Evolutionary conservation across 169 alveolate genomes (phyloP).

Genomic region (Eimeria necatrix): DNA sequence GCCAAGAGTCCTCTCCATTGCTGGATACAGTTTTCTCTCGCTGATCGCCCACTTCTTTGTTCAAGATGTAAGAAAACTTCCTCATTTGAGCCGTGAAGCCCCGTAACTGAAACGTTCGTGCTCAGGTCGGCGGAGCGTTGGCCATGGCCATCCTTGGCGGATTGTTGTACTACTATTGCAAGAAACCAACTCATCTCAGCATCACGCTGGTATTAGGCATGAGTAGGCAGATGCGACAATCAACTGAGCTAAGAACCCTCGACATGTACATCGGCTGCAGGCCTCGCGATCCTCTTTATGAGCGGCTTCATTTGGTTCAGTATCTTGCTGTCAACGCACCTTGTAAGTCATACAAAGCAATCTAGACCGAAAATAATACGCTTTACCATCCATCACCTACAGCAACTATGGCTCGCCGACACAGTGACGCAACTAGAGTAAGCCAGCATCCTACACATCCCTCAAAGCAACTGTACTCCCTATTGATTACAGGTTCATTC

Average conservation of each 20-base stretch:
- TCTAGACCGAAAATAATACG: no score
- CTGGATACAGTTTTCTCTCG: slow-evolving; percentile 62
- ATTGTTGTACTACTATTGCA: slow-evolving; percentile 73
- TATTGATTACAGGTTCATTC: slow-evolving; percentile 44
- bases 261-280: not conserved
- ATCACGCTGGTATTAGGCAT: slow-evolving; percentile 80
- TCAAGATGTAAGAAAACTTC: slow-evolving; percentile 62
- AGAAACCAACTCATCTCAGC: slow-evolving; percentile 74
- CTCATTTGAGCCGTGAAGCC: not conserved
- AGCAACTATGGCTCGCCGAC: slow-evolving; percentile 80
- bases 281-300: slow-evolving; percentile 78
- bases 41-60: slow-evolving; percentile 79
- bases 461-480: no score
- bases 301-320: slow-evolving; percentile 79
- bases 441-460: not conserved
- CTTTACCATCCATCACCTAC: not conserved
- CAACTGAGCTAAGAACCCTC: no score
- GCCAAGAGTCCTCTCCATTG: slow-evolving; percentile 71
- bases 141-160: slow-evolving; percentile 77
- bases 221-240: slow-evolving; percentile 7
- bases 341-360: slow-evolving; percentile 12
- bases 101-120: not conserved
- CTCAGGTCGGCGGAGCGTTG: slow-evolving; percentile 75
- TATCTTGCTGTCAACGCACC: slow-evolving; percentile 51
- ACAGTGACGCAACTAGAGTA: slow-evolving; percentile 75